These are phyloP conservation scores for Curvularia hawaiiensis DNA, from an alignment of 2,329 filamentous ascomycete genomes.

Conservation along the genomic window DNA sequence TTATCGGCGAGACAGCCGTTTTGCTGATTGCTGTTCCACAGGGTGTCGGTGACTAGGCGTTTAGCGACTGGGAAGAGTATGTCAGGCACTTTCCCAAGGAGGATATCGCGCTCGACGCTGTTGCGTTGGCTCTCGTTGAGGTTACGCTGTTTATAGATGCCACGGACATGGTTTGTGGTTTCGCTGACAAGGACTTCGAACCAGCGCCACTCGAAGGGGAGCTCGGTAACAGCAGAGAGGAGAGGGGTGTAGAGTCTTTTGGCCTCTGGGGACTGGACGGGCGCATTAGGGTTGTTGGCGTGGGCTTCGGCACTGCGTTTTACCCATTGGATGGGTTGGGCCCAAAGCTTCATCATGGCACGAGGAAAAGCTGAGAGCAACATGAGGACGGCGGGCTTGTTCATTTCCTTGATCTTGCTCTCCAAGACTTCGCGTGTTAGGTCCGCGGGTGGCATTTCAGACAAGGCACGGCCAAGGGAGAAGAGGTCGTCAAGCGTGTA, in stretches of 20 bases:
- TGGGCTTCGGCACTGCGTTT: constrained; percentile 33
- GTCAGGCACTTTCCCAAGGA: constrained; percentile 58
- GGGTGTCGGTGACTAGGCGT: constrained; percentile 51
- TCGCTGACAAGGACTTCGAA: constrained; percentile 59
- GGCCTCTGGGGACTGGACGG: constrained; percentile 50
- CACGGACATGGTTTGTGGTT: constrained; percentile 68
- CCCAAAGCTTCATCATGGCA: constrained; percentile 46
- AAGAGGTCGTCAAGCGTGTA: constrained; percentile 61
- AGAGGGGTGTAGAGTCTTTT: constrained; percentile 52
- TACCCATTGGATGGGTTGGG: constrained; percentile 39
- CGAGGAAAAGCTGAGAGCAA: constrained; percentile 45
- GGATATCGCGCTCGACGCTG: constrained; percentile 58
- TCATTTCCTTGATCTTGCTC: constrained; percentile 35
- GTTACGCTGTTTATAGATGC: constrained; percentile 58
- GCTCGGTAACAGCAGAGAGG: constrained; percentile 35
- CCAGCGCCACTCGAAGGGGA: constrained; percentile 51
- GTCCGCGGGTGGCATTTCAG: constrained; percentile 26
- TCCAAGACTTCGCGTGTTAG: constrained; percentile 47
- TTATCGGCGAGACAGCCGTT: constrained; percentile 58
- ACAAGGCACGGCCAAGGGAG: constrained; percentile 29
- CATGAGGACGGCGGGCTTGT: constrained; percentile 42
- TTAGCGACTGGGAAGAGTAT: constrained; percentile 56
- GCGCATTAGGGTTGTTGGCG: constrained; percentile 43
- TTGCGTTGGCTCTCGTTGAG: constrained; percentile 54
- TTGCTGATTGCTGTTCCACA: constrained; percentile 44